Evolutionary conservation across 495 filamentous ascomycete species (phyloP), one percentile per base, ranked within the genome.

Genomic region (Neurospora tetraspora): DNA sequence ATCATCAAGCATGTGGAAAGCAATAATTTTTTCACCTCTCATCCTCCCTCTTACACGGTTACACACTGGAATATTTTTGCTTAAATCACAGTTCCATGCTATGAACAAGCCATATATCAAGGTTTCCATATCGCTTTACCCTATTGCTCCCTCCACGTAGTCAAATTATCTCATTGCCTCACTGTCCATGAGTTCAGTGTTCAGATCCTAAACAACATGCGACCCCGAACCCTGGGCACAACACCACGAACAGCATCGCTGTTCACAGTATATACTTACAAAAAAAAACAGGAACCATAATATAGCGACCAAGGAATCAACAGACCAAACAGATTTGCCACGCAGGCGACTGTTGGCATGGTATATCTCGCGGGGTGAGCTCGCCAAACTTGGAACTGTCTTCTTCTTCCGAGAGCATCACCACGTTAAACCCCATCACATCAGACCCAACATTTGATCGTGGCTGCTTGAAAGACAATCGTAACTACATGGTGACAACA

Each of bases 391-490:
- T 12, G 1, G 1, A 0, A 53, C 1, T 27, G 9, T 53, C 20
- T 53, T 31, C 23, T 0, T 59, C 23, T 59, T 31, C 23, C 23
- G 2, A 31, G n/a, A n/a, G n/a, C 23, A 59, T 27, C 23, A 59
- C 27, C 23, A 31, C 47, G 12, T 23, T 4, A 5, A n/a, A 43
- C n/a, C 18, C 2, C 10, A 23, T 2, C 45, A 23, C 1, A 59
- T 59, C 12, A 8, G 16, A 59, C 5, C 23, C 1, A 0, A 27
- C 0, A 6, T 27, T 59, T 59, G 23, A 14, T 59, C 12, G 47
- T 16, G 0, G 31, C 4, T 0, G 1, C 1, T 2, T 31, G 5
- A 1, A 12, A 27, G 0, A 27, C 3, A 1, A 31, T 0, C 0
- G 0, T 31, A 6, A 12, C 2, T 4, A 6, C 23, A 31, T 59